A percentile compares a stretch with the other conserved stretches of the same genome.
phyloP scores from a whole-genome alignment of 306 rosid species.

The Dryas alaskensis region DNA sequence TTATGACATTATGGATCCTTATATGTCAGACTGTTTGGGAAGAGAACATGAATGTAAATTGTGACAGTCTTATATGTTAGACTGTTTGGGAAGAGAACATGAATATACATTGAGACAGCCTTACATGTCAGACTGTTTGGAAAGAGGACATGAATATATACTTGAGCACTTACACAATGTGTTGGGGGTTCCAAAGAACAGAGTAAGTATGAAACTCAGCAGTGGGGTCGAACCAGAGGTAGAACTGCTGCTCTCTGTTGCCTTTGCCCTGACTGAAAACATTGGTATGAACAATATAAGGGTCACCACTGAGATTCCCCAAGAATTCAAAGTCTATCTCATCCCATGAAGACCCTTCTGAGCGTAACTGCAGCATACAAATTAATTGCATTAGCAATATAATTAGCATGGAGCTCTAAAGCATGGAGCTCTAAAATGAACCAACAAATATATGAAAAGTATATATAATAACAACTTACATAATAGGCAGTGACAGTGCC shows the following conservation, averaged over 20 bases:
- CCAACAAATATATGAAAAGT: background rate
- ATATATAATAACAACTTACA: conserved; percentile 30
- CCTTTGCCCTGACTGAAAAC: conserved; percentile 63
- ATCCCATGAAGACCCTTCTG: conserved; percentile 41
- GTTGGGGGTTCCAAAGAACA: conserved; percentile 61
- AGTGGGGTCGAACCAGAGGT: conserved; percentile 77
- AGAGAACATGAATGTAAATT: too few species aligned
- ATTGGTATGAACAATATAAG: conserved; percentile 67
- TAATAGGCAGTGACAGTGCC: conserved; percentile 77
- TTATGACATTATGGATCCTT: too few species aligned
- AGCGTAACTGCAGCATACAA: conserved; percentile 29
- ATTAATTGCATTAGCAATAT: too few species aligned
- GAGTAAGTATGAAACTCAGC: conserved; percentile 67
- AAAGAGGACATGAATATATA: background rate
- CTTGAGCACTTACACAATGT: conserved; percentile 40
- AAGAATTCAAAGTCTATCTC: conserved; percentile 73
- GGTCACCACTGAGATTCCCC: conserved; percentile 67
- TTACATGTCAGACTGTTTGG: too few species aligned
- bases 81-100: too few species aligned
- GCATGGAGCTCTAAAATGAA: background rate
- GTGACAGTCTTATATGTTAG: too few species aligned
- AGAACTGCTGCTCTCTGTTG: conserved; percentile 63
- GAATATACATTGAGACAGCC: too few species aligned
- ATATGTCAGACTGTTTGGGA: too few species aligned
- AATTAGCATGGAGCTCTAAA: background rate